Conservation (phyloP, 2,329 filamentous ascomycete genomes). For the Paraphoma sp. region DNA sequence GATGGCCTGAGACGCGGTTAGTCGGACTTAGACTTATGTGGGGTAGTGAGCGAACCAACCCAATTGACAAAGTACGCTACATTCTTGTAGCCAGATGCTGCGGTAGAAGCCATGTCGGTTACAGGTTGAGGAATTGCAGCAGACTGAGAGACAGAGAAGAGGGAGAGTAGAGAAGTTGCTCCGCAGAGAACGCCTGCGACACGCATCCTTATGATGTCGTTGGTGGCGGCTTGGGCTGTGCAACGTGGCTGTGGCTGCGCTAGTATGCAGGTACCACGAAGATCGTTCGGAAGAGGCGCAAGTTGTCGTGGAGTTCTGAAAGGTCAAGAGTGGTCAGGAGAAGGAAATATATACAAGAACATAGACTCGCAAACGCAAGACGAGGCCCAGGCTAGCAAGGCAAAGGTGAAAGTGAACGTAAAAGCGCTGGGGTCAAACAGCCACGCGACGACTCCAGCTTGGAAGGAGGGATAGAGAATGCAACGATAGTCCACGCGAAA, state of each 20-base stretch:
- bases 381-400: background rate
- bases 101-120: slow-evolving; percentile 18
- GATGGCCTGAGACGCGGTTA: slow-evolving; percentile 37
- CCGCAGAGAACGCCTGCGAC: slow-evolving; percentile 27
- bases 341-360: slow-evolving; percentile 4
- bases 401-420: background rate
- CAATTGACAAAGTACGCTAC: slow-evolving; percentile 50
- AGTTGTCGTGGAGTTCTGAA: background rate
- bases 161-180: slow-evolving; percentile 27
- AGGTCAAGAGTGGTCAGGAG: background rate
- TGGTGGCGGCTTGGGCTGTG: slow-evolving; percentile 25
- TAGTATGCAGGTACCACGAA: slow-evolving; percentile 23
- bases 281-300: slow-evolving; percentile 12
- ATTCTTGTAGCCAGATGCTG: slow-evolving; percentile 41
- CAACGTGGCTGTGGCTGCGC: slow-evolving; percentile 28
- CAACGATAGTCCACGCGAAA: slow-evolving; percentile 26
- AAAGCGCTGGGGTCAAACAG: slow-evolving; percentile 6
- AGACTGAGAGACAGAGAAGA: slow-evolving; percentile 23
- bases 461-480: slow-evolving; percentile 26
- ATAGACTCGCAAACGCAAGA: background rate
- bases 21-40: background rate
- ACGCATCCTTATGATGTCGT: slow-evolving; percentile 29
- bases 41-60: slow-evolving; percentile 25
- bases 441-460: slow-evolving; percentile 10
- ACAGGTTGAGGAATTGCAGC: slow-evolving; percentile 28